Conservation (phyloP, 768 basidiomycete species). For the Termitomyces sp. region DNA sequence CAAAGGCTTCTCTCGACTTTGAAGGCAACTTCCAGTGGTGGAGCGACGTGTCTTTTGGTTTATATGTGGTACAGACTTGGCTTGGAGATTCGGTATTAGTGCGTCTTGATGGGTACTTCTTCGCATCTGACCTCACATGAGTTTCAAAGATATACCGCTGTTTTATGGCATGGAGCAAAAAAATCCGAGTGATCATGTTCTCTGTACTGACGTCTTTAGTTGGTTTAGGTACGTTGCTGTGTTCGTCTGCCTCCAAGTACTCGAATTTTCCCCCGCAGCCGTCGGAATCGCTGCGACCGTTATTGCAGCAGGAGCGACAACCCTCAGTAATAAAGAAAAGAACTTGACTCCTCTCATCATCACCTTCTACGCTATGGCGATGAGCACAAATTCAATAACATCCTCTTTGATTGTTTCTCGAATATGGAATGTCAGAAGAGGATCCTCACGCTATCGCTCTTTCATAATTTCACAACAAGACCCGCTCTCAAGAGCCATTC, state of each 20-base stretch:
- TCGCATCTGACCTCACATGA: background rate
- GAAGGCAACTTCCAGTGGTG: slow-evolving; percentile 7
- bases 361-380: slow-evolving; percentile 7
- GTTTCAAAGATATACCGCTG: slow-evolving; percentile 11
- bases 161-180: slow-evolving; percentile 8
- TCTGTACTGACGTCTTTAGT: slow-evolving; percentile 4
- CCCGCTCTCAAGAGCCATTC: slow-evolving; percentile 11
- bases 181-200: background rate
- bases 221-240: slow-evolving; percentile 1
- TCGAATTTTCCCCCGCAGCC: background rate
- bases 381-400: slow-evolving; percentile 8
- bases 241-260: background rate
- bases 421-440: slow-evolving; percentile 11
- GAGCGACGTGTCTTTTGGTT: slow-evolving; percentile 1
- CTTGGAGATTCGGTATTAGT: slow-evolving; percentile 8
- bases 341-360: slow-evolving; percentile 4
- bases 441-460: slow-evolving; percentile 5
- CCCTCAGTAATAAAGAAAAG: background rate
- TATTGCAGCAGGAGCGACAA: background rate
- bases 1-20: background rate
- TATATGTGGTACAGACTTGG: slow-evolving; percentile 8
- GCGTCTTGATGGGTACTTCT: background rate
- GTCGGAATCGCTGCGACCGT: slow-evolving; percentile 7
- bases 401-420: slow-evolving; percentile 12
- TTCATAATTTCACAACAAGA: background rate